phyloP scores from a whole-genome alignment of 306 rosid genomes.

The Arachis stenosperma region DNA sequence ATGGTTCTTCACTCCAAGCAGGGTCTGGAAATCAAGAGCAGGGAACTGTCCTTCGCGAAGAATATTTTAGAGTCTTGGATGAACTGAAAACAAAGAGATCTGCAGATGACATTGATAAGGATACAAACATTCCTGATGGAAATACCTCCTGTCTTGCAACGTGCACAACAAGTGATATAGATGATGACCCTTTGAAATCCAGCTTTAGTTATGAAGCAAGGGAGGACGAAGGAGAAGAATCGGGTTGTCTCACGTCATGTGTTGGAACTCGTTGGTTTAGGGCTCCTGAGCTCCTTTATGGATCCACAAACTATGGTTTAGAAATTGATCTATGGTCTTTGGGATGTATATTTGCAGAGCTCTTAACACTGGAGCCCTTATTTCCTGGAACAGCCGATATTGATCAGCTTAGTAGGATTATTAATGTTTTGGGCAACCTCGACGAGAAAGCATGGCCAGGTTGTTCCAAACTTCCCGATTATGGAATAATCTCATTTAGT shows the following conservation, averaged over 20 bases:
- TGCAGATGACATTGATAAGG: constrained; percentile 55
- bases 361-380: constrained; percentile 71
- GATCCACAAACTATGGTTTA: constrained; percentile 71
- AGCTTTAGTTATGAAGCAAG: constrained; percentile 58
- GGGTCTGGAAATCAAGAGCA: constrained; percentile 47
- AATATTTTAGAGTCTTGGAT: constrained; percentile 66
- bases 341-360: constrained; percentile 92
- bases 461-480: constrained; percentile 86
- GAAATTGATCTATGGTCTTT: constrained; percentile 95
- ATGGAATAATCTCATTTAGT: constrained; percentile 68
- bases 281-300: constrained; percentile 93
- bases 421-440: constrained; percentile 77
- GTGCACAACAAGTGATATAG: constrained; percentile 75
- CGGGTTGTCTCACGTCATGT: constrained; percentile 75
- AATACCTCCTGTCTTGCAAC: constrained; percentile 84
- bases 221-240: constrained; percentile 55
- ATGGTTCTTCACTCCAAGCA: constrained; percentile 38
- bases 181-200: constrained; percentile 68
- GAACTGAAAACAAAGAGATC: constrained; percentile 63
- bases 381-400: constrained; percentile 91
- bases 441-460: constrained; percentile 84
- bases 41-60: constrained; percentile 56
- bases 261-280: constrained; percentile 98
- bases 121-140: constrained; percentile 56
- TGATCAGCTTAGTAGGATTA: constrained; percentile 86